Conservation (phyloP, 2,329 filamentous ascomycete species). For the Fusarium incarnatum region DNA sequence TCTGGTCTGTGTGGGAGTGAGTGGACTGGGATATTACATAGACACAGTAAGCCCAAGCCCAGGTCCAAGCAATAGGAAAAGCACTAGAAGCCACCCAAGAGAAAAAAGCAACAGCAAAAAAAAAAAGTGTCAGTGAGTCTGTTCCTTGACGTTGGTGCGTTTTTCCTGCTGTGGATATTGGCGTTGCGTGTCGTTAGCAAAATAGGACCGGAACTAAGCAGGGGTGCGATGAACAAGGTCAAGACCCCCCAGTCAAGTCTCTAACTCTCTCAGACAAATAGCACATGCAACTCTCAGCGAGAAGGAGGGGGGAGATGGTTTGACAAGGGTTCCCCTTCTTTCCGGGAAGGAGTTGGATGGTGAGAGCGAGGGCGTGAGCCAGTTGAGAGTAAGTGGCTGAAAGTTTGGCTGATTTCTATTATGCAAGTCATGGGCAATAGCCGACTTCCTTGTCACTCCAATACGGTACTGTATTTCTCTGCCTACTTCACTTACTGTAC, state of each 20-base stretch:
- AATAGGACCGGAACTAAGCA: slow-evolving; percentile 22
- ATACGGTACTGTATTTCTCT: background rate
- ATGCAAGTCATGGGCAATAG: slow-evolving; percentile 39
- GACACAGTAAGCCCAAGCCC: slow-evolving; percentile 25
- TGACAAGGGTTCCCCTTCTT: slow-evolving; percentile 1
- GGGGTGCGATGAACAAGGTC: slow-evolving; percentile 22
- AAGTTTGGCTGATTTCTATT: slow-evolving; percentile 24
- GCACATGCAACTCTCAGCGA: slow-evolving; percentile 6
- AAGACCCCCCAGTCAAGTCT: slow-evolving; percentile 31
- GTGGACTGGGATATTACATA: slow-evolving; percentile 6
- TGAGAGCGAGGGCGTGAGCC: slow-evolving; percentile 17
- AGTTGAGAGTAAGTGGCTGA: slow-evolving; percentile 20
- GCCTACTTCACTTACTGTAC: background rate
- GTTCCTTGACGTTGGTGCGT: slow-evolving; percentile 19
- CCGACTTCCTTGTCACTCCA: background rate
- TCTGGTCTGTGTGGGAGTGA: slow-evolving; percentile 26
- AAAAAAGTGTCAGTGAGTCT: slow-evolving; percentile 10
- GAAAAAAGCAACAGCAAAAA: slow-evolving; percentile 31
- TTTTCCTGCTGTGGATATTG: slow-evolving; percentile 5
- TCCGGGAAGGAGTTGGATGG: slow-evolving; percentile 5
- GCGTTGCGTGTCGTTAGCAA: slow-evolving; percentile 36
- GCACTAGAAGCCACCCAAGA: slow-evolving; percentile 3
- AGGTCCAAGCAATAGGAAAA: slow-evolving; percentile 24
- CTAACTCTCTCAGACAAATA: slow-evolving; percentile 40
- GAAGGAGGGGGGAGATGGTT: background rate